Base-by-base conservation (phyloP, 2,329 filamentous ascomycete species). In the Trichoderma breve region DNA sequence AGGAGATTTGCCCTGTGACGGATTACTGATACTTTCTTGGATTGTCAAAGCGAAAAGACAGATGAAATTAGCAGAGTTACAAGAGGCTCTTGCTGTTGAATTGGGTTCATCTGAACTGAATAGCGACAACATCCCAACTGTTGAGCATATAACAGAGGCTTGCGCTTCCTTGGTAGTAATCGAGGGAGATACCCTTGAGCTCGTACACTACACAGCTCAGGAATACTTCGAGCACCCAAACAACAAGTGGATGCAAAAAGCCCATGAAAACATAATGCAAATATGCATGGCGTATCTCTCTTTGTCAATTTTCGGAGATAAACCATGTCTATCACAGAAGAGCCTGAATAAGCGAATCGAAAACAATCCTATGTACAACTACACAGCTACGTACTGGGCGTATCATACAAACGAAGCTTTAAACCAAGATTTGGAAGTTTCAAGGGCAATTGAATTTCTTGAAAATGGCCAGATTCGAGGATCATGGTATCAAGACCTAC, bases 201-300 rank as follows among this genome's bases (percentile, higher is more conserved):
- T 86, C 0, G 82, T 85, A 2, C 84, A 87, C 73, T 83, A 84
- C 70, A 86, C 85, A 0, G 79, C 83, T 1, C 81, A 85, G 53
- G 80, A 85, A 53, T 87, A 84, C 73, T 81, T 86, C 47, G 77
- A 82, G 18, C 64, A 72, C 15, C 81, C 73, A 1, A 58, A 79
- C 4, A 78, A 85, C 11, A 66, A 76, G 1, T 82, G 79, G 76
- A 80, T 85, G 67, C 77, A 77, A 0, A n/a, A 76, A n/a, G 76
- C 78, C 0, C 70, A 83, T 4, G 4, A 1, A 0, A 11, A 78
- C 0, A 79, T 85, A 3, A 71, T 77, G 0, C 66, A 51, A 6
- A 75, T 72, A 5, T 85, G 82, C 72, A 36, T 81, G 5, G 79
- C 78, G 0, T 84, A 84, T 63, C 75, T 84, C 4, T 81, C 77